A percentile compares a stretch with the other conserved stretches of the same genome.
Conservation (phyloP, 106 monocot species). For the Dioscorea dumetorum region DNA sequence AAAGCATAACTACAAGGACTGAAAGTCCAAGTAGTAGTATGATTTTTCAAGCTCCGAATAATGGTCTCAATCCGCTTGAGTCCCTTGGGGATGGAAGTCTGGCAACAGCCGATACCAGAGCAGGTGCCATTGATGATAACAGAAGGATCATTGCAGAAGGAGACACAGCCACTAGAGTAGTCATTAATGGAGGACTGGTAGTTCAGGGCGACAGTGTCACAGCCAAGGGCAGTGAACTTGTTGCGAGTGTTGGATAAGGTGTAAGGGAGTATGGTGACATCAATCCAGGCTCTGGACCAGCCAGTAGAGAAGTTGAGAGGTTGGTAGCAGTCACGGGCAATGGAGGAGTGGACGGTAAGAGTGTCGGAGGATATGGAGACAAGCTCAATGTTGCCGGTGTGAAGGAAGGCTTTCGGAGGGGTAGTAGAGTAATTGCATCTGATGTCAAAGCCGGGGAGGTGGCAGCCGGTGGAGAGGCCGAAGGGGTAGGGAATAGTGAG, state of each 20-base stretch:
- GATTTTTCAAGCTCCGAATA: background rate
- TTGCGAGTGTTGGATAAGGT: slow-evolving; percentile 28
- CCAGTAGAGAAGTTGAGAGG: background rate
- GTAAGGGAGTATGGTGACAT: slow-evolving; percentile 22
- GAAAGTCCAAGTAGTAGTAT: background rate
- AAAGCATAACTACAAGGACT: slow-evolving; percentile 31
- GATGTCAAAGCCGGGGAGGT: slow-evolving; percentile 26
- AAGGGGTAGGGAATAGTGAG: slow-evolving; percentile 54
- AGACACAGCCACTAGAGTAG: slow-evolving; percentile 31
- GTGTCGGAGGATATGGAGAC: background rate
- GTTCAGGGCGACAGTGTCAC: slow-evolving; percentile 37
- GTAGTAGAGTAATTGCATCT: slow-evolving; percentile 28
- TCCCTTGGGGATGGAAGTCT: slow-evolving; percentile 26
- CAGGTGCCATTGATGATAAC: slow-evolving; percentile 24
- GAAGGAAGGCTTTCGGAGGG: slow-evolving; percentile 25
- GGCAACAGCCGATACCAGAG: slow-evolving; percentile 48
- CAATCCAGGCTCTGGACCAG: background rate
- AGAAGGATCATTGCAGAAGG: slow-evolving; percentile 12
- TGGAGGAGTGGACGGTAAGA: background rate
- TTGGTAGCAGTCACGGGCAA: slow-evolving; percentile 24
- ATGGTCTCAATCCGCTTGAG: background rate
- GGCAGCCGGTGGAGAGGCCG: slow-evolving; percentile 28
- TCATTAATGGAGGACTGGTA: background rate
- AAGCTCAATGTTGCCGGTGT: slow-evolving; percentile 13
- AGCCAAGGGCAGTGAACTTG: slow-evolving; percentile 50